Evolutionary conservation across 2,329 filamentous ascomycete species (phyloP).

Genomic region (Exophiala aquamarina): DNA sequence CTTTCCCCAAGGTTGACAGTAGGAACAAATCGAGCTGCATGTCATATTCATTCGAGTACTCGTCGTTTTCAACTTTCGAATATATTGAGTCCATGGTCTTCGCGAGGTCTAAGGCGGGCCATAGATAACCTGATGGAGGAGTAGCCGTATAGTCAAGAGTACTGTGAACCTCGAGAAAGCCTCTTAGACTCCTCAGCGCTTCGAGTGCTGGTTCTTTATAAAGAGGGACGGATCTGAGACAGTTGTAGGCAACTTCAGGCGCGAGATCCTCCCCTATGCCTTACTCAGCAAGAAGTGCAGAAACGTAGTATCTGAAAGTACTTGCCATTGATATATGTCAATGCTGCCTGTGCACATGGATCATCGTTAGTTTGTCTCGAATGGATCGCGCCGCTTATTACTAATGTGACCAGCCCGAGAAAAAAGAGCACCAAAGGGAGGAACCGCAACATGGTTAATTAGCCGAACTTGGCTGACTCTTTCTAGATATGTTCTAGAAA

Average conservation of each 20-base stretch:
- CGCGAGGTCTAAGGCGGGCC: conserved; percentile 50
- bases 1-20: conserved; percentile 56
- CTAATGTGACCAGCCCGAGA: no score
- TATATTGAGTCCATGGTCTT: conserved; percentile 46
- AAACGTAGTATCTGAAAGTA: no score
- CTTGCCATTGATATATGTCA: no score
- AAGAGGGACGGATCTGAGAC: conserved; percentile 4
- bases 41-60: conserved; percentile 53
- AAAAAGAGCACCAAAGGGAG: no score
- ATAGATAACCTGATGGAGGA: conserved; percentile 52
- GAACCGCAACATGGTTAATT: no score
- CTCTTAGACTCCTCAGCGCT: conserved; percentile 12
- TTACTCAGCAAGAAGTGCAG: no score
- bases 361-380: no score
- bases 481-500: no score
- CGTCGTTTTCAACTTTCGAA: conserved; percentile 39
- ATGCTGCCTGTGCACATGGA: no score
- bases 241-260: conserved; percentile 36
- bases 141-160: conserved; percentile 49
- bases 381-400: no score
- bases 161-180: conserved; percentile 50
- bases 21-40: conserved; percentile 56
- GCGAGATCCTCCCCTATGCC: no score
- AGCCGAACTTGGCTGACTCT: no score
- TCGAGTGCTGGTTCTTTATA: not conserved